Evolutionary conservation across 2,329 filamentous ascomycete species (phyloP), one percentile per base, ranked within the genome.

Genomic region (Hymenotorrendiella dingleyae): DNA sequence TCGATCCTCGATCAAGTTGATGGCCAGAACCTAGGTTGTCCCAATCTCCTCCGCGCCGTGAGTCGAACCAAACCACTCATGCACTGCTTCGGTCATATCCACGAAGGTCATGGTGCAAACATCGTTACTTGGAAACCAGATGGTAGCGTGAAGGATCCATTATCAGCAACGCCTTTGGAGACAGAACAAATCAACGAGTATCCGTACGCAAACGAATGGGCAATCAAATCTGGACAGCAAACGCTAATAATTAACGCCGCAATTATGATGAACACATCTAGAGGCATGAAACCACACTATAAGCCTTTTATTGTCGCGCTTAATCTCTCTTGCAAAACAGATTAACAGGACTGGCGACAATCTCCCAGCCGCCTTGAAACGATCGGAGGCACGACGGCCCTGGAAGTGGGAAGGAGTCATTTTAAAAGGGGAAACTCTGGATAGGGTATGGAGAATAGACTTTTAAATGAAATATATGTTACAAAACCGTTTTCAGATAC

Each of bases 181-280:
- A 57, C 44, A 6, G 45, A 50, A 43, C 43, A 56, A 11, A 61
- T 70, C 2, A 73, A 71, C 26, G 61, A 66, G 43, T 66, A 68
- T 39, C 56, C 58, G 0, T 53, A 59, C 3, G 62, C 46, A 11
- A 46, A 67, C 17, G 47, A 57, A n/a, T 47, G 55, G 33, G 53
- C 54, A 1, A 17, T 71, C 1, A 39, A 60, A 28, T 20, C 20
- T 5, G 70, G 69, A 0, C 57, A 62, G 32, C 68, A 78, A 52
- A 82, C 77, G 0, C 57, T 80, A 3, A 80, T 82, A 53, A 62
- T 82, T n/a, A 82, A 81, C 54, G 75, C 76, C 1, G 65, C 78
- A 0, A 69, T 80, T 16, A 54, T 52, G 38, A 65, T 45, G 43
- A 53, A 54, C 14, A 53, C 51, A 4, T 22, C 45, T 2, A 49